Base-by-base conservation (phyloP, 176 grass and related monocot genomes). In the Carex scoparia region DNA sequence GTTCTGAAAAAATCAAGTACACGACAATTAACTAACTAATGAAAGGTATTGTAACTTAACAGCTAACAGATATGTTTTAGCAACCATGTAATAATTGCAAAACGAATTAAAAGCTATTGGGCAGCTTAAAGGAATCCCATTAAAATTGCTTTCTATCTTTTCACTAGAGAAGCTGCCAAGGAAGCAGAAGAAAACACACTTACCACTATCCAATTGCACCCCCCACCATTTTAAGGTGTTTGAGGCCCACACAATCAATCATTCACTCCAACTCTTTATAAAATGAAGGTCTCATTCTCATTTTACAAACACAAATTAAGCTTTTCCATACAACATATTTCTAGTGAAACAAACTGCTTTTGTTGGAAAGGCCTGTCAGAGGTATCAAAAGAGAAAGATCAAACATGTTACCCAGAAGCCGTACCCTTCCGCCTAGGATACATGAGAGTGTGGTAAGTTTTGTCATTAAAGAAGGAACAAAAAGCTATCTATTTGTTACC, bases 381-480 rank as follows among this genome's bases (percentile, higher is more conserved):
- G 48, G 55, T 32, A 76, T 32, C 49, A 77, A 27, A 77, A 56
- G 12, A 32, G 28, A 33, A 15, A 31, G 32, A 77, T 55, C 51
- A 77, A 32, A 64, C 44, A 93, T 93, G 91, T 74, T 93, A 66
- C 88, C 91, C 0, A 90, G 91, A 71, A 93, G 91, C 84, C 86
- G 91, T 69, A 93, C 91, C 0, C 88, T 93, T 57, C 91, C 91
- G 13, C 58, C 86, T n/a, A 90, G 91, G 84, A 88, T 93, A 19
- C 88, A 90, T 57, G 86, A 93, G 4, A 84, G 84, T 31, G 81
- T 77, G 13, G 91, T 93, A 86, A 88, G 82, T 81, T 70, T 2
- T 13, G 10, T 18, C 7, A 49, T 30, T 81, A 60, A 16, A 33
- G 10, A 65, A 67, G 10, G 5, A 6, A 63, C 8, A 12, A 76